Evolutionary conservation across 345 rosid species (phyloP).

Genomic region (Aegle marmelos): DNA sequence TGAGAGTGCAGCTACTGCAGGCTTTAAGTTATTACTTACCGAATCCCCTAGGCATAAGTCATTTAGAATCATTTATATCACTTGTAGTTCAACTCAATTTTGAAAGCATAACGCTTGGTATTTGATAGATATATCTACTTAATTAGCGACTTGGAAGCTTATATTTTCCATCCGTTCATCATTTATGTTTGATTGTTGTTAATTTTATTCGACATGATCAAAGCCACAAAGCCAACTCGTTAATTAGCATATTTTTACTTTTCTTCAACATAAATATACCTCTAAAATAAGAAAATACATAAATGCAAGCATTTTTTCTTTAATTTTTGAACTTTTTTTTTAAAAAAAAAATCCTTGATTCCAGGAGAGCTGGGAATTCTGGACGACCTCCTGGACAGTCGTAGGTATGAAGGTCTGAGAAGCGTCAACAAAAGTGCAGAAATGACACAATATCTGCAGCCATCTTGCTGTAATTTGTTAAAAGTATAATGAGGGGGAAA

Average conservation of each 20-base stretch:
- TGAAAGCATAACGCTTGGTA: no score
- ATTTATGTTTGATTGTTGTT: neutral
- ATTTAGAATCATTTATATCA: neutral
- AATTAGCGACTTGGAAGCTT: no score
- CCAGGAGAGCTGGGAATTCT: slow-evolving; percentile 56
- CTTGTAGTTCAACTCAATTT: neutral
- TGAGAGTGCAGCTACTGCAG: neutral
- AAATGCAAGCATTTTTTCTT: neutral
- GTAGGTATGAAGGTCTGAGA: slow-evolving; percentile 19
- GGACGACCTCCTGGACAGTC: slow-evolving; percentile 50
- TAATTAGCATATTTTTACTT: no score
- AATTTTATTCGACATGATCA: neutral
- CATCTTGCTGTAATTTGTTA: slow-evolving; percentile 25
- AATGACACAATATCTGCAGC: slow-evolving; percentile 12
- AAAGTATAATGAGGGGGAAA: slow-evolving; percentile 9
- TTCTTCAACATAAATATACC: no score
- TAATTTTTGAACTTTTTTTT: neutral
- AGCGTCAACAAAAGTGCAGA: slow-evolving; percentile 1
- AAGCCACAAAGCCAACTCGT: no score
- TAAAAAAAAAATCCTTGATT: neutral
- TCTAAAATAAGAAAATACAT: neutral
- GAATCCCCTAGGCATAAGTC: neutral
- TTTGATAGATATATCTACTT: no score
- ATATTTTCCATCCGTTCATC: neutral
- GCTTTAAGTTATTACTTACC: neutral